phyloP scores from a whole-genome alignment of 1,284 basidiomycete genomes.

The Pulveroboletus sp. region DNA sequence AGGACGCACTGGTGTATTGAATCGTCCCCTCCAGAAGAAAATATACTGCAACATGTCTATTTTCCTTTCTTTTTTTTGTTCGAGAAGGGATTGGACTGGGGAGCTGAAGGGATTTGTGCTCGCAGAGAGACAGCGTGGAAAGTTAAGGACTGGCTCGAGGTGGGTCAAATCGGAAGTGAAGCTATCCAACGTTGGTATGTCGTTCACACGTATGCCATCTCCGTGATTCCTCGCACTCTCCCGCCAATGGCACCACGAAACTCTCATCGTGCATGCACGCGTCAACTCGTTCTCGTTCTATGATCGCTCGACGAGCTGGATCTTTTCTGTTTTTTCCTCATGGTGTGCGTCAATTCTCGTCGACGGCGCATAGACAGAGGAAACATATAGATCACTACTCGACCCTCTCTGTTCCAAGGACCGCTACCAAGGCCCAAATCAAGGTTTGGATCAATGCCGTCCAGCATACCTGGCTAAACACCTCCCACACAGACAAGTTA shows the following conservation, averaged over 20 bases:
- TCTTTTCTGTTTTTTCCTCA: background rate
- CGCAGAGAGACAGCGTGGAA: background rate
- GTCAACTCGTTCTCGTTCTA: background rate
- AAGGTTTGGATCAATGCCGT: conserved; percentile 37
- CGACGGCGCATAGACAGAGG: conserved; percentile 9
- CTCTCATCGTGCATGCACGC: conserved; percentile 3
- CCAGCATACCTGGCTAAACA: conserved; percentile 4
- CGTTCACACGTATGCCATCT: conserved; percentile 28
- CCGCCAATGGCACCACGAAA: no score
- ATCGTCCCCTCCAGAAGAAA: conserved; percentile 34
- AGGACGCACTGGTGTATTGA: conserved; percentile 33
- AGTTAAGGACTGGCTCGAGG: background rate
- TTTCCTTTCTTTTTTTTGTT: conserved; percentile 3
- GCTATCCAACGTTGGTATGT: conserved; percentile 9
- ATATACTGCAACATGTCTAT: conserved; percentile 26
- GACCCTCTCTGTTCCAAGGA: conserved; percentile 42
- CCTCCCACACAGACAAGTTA: conserved; percentile 41
- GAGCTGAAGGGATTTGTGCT: background rate
- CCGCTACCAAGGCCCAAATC: conserved; percentile 48
- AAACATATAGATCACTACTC: conserved; percentile 43
- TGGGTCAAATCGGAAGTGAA: conserved; percentile 26
- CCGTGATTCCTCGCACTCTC: background rate
- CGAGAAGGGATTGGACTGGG: background rate
- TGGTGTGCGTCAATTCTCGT: conserved; percentile 24
- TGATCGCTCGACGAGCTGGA: background rate